Evolutionary conservation across 2,329 filamentous ascomycete genomes (phyloP).

Genomic region (Periglandula ipomoeae): DNA sequence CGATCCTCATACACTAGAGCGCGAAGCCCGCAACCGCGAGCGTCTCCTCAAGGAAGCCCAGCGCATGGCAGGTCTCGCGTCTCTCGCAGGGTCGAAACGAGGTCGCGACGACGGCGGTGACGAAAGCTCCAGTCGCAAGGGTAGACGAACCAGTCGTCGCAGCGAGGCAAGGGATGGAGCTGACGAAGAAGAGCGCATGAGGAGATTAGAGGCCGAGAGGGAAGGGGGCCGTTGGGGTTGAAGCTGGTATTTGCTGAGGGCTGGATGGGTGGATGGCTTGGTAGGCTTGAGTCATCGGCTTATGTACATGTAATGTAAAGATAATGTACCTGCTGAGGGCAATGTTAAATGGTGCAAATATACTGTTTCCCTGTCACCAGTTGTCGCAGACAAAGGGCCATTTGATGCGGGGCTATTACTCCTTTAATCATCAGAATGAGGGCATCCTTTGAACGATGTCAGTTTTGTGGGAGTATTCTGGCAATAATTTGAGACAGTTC

Average conservation of each 20-base stretch:
- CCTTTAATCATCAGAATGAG: too few species aligned
- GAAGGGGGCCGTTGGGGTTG: constrained; percentile 43
- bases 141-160: constrained; percentile 34
- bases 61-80: constrained; percentile 46
- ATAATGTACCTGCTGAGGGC: too few species aligned
- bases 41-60: constrained; percentile 60
- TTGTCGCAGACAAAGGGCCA: too few species aligned
- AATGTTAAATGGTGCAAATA: too few species aligned
- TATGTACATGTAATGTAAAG: background rate
- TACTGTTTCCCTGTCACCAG: too few species aligned
- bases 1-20: constrained; percentile 61
- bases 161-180: constrained; percentile 38
- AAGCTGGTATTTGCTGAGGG: background rate
- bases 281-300: too few species aligned
- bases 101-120: constrained; percentile 36
- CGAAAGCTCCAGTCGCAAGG: constrained; percentile 28
- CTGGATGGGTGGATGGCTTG: too few species aligned
- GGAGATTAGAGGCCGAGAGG: constrained; percentile 49
- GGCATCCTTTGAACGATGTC: too few species aligned
- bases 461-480: too few species aligned
- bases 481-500: too few species aligned
- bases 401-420: too few species aligned
- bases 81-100: constrained; percentile 39
- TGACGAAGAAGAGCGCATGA: constrained; percentile 44
- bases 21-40: constrained; percentile 57